phyloP scores from a whole-genome alignment of 2,329 filamentous ascomycete species.

The Penicillium occitanis region DNA sequence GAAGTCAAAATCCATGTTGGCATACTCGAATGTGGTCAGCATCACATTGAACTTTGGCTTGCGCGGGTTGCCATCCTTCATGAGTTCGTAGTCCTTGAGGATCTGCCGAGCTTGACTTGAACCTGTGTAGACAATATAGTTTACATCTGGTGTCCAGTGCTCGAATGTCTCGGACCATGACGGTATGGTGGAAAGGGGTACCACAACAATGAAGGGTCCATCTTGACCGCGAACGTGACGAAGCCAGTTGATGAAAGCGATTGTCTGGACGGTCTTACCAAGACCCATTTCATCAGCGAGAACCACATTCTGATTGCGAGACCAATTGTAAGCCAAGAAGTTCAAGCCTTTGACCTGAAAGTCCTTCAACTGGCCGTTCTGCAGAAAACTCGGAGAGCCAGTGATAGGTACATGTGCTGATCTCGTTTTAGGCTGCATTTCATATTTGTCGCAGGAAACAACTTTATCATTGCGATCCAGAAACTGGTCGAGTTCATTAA shows the following conservation, averaged over 20 bases:
- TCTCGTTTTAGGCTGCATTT: constrained; percentile 73
- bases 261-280: constrained; percentile 96
- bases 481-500: constrained; percentile 88
- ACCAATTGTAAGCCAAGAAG: constrained; percentile 96
- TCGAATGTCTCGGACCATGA: constrained; percentile 99
- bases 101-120: constrained; percentile 81
- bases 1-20: constrained; percentile 80
- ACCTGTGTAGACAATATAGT: constrained; percentile 95
- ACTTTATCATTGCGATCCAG: constrained; percentile 78
- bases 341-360: constrained; percentile 95
- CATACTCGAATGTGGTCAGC: constrained; percentile 96
- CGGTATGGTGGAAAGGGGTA: constrained; percentile 93
- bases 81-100: constrained; percentile 85
- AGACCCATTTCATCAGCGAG: constrained; percentile 98
- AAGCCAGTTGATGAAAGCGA: constrained; percentile 95
- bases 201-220: constrained; percentile 95
- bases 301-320: constrained; percentile 89
- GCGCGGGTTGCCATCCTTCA: constrained; percentile 79
- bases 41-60: constrained; percentile 97
- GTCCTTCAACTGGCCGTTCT: constrained; percentile 78
- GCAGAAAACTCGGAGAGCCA: constrained; percentile 81
- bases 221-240: constrained; percentile 86
- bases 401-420: constrained; percentile 70
- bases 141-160: constrained; percentile 90
- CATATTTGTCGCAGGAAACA: constrained; percentile 74